Evolutionary conservation across 2,329 filamentous ascomycete species (phyloP), one percentile per base, ranked within the genome.

Genomic region (Aspergillus clavatus): DNA sequence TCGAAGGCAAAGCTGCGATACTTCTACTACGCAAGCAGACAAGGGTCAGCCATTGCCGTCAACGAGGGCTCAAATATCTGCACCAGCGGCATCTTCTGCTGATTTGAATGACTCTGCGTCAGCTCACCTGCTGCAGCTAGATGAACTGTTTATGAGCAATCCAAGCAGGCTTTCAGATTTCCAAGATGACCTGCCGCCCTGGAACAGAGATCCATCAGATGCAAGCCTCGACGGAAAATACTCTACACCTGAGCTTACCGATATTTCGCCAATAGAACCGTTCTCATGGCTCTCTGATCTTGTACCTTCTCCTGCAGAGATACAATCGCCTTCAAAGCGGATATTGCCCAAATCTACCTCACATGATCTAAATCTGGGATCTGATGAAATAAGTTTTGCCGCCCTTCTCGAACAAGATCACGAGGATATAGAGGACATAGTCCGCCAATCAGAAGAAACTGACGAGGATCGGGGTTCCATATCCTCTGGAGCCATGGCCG

Each of bases 391-490:
- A 16, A 66, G 56, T 24, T 66, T 68, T 44, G 61, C 63, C 23
- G 57, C 59, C 14, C 44, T 66, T 7, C 46, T 67, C n/a, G 61
- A 65, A 38, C 60, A 59, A 7, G 59, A 65, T 6, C 54, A 75
- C 12, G 73, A 78, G 22, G 75, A 76, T 31, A 66, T 81, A 10
- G 79, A 82, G 56, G 78, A 82, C 43, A 72, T 82, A 35, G 65
- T 76, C 16, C 69, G 77, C 28, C 59, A 65, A 33, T 52, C 62
- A 8, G 59, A 68, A 16, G 47, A 56, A 5, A 56, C 60, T 14
- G 47, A 56, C 12, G 59, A 61, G 28, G 48, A 62, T 3, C 72
- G 68, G 64, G 65, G 66, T n/a, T 54, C 58, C 2, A 56, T 55
- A 5, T 67, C 64, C 40, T 67, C 62, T 5, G 61, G 50, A 35